phyloP scores from a whole-genome alignment of 345 rosid species.

The Adansonia digitata region DNA sequence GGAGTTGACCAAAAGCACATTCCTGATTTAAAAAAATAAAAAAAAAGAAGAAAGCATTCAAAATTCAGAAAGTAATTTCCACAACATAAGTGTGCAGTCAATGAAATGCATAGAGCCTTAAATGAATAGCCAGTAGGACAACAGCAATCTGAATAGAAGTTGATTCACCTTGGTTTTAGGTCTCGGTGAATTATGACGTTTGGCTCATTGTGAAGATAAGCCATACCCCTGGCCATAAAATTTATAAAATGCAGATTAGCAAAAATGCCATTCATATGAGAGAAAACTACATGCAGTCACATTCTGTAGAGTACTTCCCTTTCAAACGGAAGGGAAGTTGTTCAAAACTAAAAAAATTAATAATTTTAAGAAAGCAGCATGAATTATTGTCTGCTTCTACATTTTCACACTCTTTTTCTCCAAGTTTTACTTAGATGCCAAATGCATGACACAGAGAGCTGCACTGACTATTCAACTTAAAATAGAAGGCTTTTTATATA shows the following conservation, averaged over 20 bases:
- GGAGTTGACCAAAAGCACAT: constrained; percentile 91
- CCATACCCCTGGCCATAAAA: constrained; percentile 79
- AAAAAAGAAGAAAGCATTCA: background rate
- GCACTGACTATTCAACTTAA: background rate
- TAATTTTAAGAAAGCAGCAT: background rate
- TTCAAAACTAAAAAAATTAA: background rate
- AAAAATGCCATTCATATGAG: background rate
- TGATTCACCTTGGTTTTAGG: constrained; percentile 77
- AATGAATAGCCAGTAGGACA: background rate
- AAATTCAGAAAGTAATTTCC: background rate
- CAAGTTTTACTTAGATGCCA: background rate
- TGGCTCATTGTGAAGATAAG: constrained; percentile 97
- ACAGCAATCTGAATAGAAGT: background rate
- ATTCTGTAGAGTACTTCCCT: too few relatives aligned
- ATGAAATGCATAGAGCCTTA: background rate
- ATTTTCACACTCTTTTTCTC: background rate
- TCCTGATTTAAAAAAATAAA: constrained; percentile 47
- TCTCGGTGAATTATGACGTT: constrained; percentile 93
- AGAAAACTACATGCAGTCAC: background rate
- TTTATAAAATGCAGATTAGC: constrained; percentile 19
- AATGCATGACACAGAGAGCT: background rate
- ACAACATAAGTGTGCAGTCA: background rate
- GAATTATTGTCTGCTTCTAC: background rate
- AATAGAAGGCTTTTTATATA: constrained; percentile 3
- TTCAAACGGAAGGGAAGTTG: background rate